Evolutionary conservation across 768 basidiomycete species (phyloP).

Genomic region (Chlorophyllum brunneum): DNA sequence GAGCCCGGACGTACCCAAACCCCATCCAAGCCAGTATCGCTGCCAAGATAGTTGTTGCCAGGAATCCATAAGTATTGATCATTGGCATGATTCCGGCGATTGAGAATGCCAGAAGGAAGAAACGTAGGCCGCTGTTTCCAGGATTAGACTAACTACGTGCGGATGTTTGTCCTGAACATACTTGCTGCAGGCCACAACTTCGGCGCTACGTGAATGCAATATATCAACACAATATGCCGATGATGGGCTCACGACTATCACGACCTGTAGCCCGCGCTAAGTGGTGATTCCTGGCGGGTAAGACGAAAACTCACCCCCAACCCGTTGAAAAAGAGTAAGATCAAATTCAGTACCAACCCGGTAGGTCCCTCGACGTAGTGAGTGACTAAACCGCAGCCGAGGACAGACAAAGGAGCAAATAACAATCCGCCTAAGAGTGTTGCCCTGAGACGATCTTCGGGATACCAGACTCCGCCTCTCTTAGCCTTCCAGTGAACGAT

Average conservation of each 20-base stretch:
- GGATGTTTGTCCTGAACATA: conserved; percentile 22
- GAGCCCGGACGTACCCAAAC: conserved; percentile 39
- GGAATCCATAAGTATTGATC: conserved; percentile 49
- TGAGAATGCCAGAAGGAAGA: conserved; percentile 37
- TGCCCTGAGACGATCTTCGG: conserved; percentile 64
- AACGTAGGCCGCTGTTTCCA: conserved; percentile 40
- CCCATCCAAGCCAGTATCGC: conserved; percentile 47
- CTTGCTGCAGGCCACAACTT: conserved; percentile 54
- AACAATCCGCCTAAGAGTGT: conserved; percentile 40
- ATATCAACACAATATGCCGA: conserved; percentile 60
- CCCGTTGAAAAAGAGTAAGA: conserved; percentile 59
- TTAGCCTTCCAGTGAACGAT: conserved; percentile 44
- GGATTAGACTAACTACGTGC: not conserved
- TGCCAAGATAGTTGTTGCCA: conserved; percentile 40
- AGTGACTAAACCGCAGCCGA: conserved; percentile 45
- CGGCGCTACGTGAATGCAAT: conserved; percentile 59
- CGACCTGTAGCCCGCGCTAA: no score
- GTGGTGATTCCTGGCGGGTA: no score
- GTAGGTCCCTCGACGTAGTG: conserved; percentile 43
- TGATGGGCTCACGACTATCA: conserved; percentile 50
- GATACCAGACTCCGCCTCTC: conserved; percentile 57
- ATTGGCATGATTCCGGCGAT: conserved; percentile 49
- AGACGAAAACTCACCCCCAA: conserved; percentile 45
- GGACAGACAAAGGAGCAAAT: conserved; percentile 50
- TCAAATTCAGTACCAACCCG: conserved; percentile 46